phyloP scores from a whole-genome alignment of 1,284 basidiomycete species.

The Boletus austroedulis region DNA sequence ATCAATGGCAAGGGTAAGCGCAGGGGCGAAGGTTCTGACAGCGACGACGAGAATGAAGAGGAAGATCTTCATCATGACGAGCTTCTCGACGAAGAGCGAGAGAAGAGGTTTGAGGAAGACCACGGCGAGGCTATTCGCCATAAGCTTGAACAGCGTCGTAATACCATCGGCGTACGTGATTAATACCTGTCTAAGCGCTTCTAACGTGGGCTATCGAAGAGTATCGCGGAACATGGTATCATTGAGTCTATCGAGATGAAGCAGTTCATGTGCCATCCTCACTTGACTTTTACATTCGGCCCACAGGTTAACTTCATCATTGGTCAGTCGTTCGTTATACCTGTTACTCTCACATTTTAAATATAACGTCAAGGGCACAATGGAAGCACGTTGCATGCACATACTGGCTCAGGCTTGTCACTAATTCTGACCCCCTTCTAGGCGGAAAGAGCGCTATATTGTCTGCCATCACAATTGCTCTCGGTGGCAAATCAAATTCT shows the following conservation, averaged over 20 bases:
- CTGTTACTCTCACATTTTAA: not conserved
- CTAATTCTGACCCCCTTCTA: conserved; percentile 28
- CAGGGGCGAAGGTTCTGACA: conserved; percentile 27
- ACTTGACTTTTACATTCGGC: conserved; percentile 78
- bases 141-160: conserved; percentile 51
- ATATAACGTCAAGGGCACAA: conserved; percentile 58
- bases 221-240: conserved; percentile 79
- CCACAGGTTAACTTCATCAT: conserved; percentile 97
- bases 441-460: conserved; percentile 96
- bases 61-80: conserved; percentile 27
- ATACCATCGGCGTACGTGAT: conserved; percentile 54
- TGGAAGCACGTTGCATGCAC: conserved; percentile 55
- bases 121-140: conserved; percentile 55
- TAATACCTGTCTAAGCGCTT: not conserved
- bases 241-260: conserved; percentile 84
- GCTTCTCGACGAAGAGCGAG: conserved; percentile 47
- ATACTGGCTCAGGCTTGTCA: not conserved
- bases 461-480: conserved; percentile 88
- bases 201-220: conserved; percentile 41
- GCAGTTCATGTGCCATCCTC: conserved; percentile 97
- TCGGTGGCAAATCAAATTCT: conserved; percentile 87
- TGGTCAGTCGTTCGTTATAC: conserved; percentile 45
- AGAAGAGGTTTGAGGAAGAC: conserved; percentile 59
- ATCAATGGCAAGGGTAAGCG: conserved; percentile 28
- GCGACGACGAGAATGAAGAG: conserved; percentile 38